phyloP scores from a whole-genome alignment of 148 eudicot species.

The Vaccinium macrocarpon region DNA sequence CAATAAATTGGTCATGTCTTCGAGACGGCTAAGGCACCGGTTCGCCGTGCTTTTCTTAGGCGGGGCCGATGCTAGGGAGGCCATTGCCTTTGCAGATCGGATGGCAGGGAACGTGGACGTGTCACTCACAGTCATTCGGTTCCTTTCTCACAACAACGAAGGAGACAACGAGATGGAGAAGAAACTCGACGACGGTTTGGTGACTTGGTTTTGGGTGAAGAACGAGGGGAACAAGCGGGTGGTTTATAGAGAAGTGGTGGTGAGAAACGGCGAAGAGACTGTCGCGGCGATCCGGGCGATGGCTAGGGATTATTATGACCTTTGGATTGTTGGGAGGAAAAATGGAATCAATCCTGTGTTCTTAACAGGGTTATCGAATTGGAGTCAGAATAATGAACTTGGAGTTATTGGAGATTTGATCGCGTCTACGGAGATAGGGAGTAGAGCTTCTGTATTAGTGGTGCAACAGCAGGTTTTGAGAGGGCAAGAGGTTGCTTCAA shows the following conservation, averaged over 20 bases:
- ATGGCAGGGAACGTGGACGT: conserved; percentile 45
- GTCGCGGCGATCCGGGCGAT: conserved; percentile 54
- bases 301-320: conserved; percentile 39
- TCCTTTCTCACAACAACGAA: conserved; percentile 38
- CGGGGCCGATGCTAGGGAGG: conserved; percentile 78
- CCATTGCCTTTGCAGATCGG: conserved; percentile 62
- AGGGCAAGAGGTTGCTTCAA: conserved; percentile 29
- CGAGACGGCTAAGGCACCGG: conserved; percentile 21
- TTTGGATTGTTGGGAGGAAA: conserved; percentile 83
- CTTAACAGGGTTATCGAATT: conserved; percentile 50
- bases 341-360: conserved; percentile 61
- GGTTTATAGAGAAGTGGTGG: conserved; percentile 68
- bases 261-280: conserved; percentile 62
- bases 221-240: conserved; percentile 62
- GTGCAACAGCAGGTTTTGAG: conserved; percentile 81
- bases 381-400: conserved; percentile 64
- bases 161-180: conserved; percentile 61
- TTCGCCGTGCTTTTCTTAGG: conserved; percentile 74
- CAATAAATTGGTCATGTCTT: neutral
- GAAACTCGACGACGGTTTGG: conserved; percentile 78
- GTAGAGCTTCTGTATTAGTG: conserved; percentile 58
- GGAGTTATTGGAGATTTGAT: conserved; percentile 73
- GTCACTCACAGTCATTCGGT: conserved; percentile 53
- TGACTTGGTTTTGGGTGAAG: conserved; percentile 92
- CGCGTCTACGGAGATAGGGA: conserved; percentile 51